Conservation (phyloP, 495 filamentous ascomycete species). For the Podospora appendiculata region DNA sequence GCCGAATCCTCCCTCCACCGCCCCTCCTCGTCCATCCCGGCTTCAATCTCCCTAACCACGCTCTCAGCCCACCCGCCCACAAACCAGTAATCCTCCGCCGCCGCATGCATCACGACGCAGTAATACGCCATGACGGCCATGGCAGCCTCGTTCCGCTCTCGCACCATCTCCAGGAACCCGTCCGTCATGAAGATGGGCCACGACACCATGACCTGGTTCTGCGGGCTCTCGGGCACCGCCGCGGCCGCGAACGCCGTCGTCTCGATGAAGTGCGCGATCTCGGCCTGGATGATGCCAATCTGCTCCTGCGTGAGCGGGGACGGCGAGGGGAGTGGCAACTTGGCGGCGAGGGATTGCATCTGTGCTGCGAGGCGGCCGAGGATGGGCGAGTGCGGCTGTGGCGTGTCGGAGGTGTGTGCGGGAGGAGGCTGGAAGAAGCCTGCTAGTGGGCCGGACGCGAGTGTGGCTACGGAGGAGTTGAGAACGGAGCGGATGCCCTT, state of each 20-base stretch:
- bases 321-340: background rate
- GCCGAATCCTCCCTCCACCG: slow-evolving; percentile 16
- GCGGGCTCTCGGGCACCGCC: slow-evolving; percentile 1
- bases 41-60: slow-evolving; percentile 14
- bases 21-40: slow-evolving; percentile 8
- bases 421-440: slow-evolving; percentile 2
- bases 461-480: slow-evolving; percentile 1
- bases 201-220: slow-evolving; percentile 14
- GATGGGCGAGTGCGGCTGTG: background rate
- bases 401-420: background rate
- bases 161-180: slow-evolving; percentile 9
- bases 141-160: slow-evolving; percentile 13
- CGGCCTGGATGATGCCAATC: slow-evolving; percentile 3
- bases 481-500: slow-evolving; percentile 19
- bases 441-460: slow-evolving; percentile 12
- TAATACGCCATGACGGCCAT: slow-evolving; percentile 19
- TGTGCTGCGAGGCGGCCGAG: slow-evolving; percentile 5
- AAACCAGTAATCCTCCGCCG: slow-evolving; percentile 18
- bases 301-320: background rate
- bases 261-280: slow-evolving; percentile 1
- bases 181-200: slow-evolving; percentile 19
- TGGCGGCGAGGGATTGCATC: slow-evolving; percentile 2
- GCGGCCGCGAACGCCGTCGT: slow-evolving; percentile 4
- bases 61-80: slow-evolving; percentile 16
- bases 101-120: slow-evolving; percentile 17